Evolutionary conservation across 345 rosid genomes (phyloP), one percentile per base, ranked within the genome.

Genomic region (Gossypium herbaceum): DNA sequence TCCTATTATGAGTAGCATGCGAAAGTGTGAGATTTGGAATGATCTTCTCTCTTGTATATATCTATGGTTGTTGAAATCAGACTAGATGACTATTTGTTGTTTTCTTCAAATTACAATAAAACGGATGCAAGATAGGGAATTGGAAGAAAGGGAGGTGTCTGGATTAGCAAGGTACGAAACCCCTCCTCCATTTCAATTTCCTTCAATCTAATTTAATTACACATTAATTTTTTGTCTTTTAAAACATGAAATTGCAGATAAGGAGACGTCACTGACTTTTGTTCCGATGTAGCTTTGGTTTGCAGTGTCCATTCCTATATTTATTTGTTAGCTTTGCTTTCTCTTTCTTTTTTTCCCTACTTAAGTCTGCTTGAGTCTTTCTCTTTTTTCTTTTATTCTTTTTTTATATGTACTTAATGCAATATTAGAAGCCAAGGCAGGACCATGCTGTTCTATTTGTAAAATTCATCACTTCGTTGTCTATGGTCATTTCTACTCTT

Each of bases 61-160:
- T 29, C 34, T 3, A 29, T 29, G 34, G 34, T 29, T 29, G 34
- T 29, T 29, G 4, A 29, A 0, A 29, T 29, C 34, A 29, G 4
- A 29, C 34, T 29, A 0, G 34, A 3, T 29, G 34, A 3, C 4
- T 29, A 0, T 29, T 29, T 29, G 34, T 29, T 29, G 4, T 29
- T 29, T 29, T 29, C 4, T 29, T 29, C 34, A 29, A 3, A 29
- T 29, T 29, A 29, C 5, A 29, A 3, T 75, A 44, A 88, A 77
- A 84, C 78, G 83, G 7, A 77, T 93, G 27, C 90, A 88, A 76
- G 94, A 95, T 10, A 83, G 89, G 90, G 78, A 93, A 45, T 76
- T 91, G 75, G 89, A 87, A 4, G 98, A 93, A 82, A 90, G 97
- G 9, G 97, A 88, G 86, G 91, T 93, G 56, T 85, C 86, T 63